Evolutionary conservation across 495 filamentous ascomycete genomes (phyloP), one percentile per base, ranked within the genome.

Genomic region (Penicillium macrosclerotiorum): DNA sequence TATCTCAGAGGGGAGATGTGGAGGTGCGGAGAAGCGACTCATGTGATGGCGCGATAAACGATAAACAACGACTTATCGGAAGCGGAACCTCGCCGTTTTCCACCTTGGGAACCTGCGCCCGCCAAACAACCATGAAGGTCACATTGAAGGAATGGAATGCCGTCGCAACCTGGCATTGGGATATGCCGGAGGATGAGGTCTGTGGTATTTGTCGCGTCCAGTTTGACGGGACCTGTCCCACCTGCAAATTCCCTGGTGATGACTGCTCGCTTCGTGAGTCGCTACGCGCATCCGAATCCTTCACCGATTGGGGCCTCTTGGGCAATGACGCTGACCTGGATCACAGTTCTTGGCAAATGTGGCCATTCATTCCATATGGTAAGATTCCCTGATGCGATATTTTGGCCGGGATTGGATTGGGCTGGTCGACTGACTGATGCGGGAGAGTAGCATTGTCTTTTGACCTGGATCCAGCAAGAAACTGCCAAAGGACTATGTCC

Each of bases 301-400:
- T 3, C 25, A 11, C n/a, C 22, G 8, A 14, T 22, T 24, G 19
- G 18, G 25, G 34, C 20, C 11, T 19, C 23, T 1, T 26, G 1
- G 14, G 27, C 24, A 22, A 38, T 44, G 26, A 45, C 16, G 20
- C 33, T 44, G n/a, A 19, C 23, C 19, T 30, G 8, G 14, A 8
- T 43, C 29, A 6, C 51, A 98, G 94, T 96, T 34, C 88, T 89
- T 35, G 94, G 94, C 14, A 93, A 89, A 68, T 99, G 94, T 62
- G 90, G 89, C 8, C 94, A 99, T 62, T 93, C 89, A 35, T 97
- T 97, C 60, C 93, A 97, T 68, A 91, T 95, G 91, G 90, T 95
- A 63, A 46, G 64, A 57, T 49, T 51, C 16, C 12, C 30, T 25
- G 40, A 22, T 25, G n/a, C 23, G 17, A 9, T 34, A 51, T 36